Evolutionary conservation across 2,329 filamentous ascomycete species (phyloP), one percentile per base, ranked within the genome.

Genomic region (Aspergillus tubingensis): DNA sequence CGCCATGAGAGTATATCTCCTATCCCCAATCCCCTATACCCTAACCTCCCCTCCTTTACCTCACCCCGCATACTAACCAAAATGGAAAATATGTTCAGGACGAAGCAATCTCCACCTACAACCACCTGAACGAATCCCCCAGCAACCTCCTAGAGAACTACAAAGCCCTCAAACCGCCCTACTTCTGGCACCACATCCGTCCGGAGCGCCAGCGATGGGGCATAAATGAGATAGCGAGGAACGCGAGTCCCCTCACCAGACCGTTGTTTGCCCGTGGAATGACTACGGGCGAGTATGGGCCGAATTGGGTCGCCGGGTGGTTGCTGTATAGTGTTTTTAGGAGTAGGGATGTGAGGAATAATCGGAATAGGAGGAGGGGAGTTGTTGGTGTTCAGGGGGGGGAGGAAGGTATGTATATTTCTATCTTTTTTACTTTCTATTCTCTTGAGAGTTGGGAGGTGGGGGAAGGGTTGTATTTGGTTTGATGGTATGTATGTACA

Each of bases 271-370:
- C 79, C 47, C 73, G 68, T 5, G 78, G 78, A 21, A 68, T 66
- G 19, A 79, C 76, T 1, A 73, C 70, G 27, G 77, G 78, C 60
- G 78, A 80, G 65, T 77, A 80, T 60, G 77, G 75, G 7, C 78
- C 78, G 5, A 80, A 80, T 59, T 80, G 78, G 78, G 78, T 80
- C 13, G 76, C 78, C 0, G 74, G 77, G 15, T 80, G 78, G 78
- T 70, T 80, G 69, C 67, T 80, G 65, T 80, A 80, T 66, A 80
- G 78, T 61, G 78, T 80, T 27, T 80, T 80, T 67, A 76, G 78
- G n/a, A 79, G 78, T 19, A 68, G 78, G 55, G 78, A 80, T 70
- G 75, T 78, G 58, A 72, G 78, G 53, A 80, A 80, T 67, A 80
- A 80, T 69, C 76, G 78, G 23, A 80, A 78, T 67, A 73, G 77